Conservation (phyloP, 306 rosid genomes). For the apple (Malus domestica) region ASM211411v1 NC_041800.1:6191501-6192000, state of each 20-base stretch:
- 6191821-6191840: constrained; percentile 46
- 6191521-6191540: neutral
- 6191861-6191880: constrained; percentile 81
- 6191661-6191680: constrained; percentile 26
- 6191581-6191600: neutral
- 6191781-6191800: constrained; percentile 20
- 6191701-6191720: neutral
- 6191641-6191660: constrained; percentile 18
- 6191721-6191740: neutral
- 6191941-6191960: constrained; percentile 55
- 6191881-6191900: constrained; percentile 36
- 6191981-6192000: constrained; percentile 65
- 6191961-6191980: constrained; percentile 66
- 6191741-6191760: constrained; percentile 17
- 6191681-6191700: constrained; percentile 14
- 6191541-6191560: neutral
- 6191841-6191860: constrained; percentile 46
- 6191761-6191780: neutral
- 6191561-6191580: neutral
- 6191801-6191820: constrained; percentile 35
- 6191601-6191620: constrained; percentile 55
- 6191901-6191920: constrained; percentile 16
- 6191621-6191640: constrained; percentile 24
- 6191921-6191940: constrained; percentile 41
- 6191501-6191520: neutral